These are phyloP conservation scores for Sphagnum tenellum DNA, from an alignment of 225 moss, liverwort and hornwort genomes.

Conservation along the genomic window DNA sequence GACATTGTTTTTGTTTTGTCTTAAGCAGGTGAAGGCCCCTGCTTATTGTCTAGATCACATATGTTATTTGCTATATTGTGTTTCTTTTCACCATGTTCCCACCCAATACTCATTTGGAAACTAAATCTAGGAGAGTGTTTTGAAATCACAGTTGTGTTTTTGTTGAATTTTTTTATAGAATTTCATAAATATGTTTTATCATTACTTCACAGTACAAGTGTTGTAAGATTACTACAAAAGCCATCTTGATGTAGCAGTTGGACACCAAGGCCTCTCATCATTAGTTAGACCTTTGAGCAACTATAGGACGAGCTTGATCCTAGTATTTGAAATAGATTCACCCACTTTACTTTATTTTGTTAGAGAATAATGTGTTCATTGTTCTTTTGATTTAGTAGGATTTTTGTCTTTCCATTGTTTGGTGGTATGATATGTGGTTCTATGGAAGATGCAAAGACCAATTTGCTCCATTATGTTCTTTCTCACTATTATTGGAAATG, in stretches of 20 bases:
- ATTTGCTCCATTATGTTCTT: too few relatives aligned
- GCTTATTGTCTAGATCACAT: too few relatives aligned
- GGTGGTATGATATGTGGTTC: too few relatives aligned
- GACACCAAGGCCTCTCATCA: constrained; percentile 57
- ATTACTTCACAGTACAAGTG: constrained; percentile 40
- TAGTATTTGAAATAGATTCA: too few relatives aligned
- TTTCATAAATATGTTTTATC: too few relatives aligned
- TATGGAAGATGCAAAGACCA: too few relatives aligned
- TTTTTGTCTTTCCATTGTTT: too few relatives aligned
- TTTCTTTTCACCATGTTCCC: too few relatives aligned
- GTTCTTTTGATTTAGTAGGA: too few relatives aligned
- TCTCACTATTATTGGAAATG: background rate
- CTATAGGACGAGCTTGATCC: constrained; percentile 57
- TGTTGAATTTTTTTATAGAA: background rate
- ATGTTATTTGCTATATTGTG: too few relatives aligned
- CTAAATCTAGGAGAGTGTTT: background rate
- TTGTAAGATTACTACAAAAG: constrained; percentile 63
- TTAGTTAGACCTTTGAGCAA: constrained; percentile 60
- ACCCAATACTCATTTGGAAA: background rate
- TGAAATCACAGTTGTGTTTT: background rate
- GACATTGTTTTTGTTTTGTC: constrained; percentile 53
- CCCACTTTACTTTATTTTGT: too few relatives aligned
- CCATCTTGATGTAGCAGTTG: constrained; percentile 41
- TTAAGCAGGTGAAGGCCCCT: constrained; percentile 77
- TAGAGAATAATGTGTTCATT: too few relatives aligned